These are phyloP conservation scores for Phytophthora rubi DNA, from an alignment of 352 stramenopile species.

Conservation along the genomic window DNA sequence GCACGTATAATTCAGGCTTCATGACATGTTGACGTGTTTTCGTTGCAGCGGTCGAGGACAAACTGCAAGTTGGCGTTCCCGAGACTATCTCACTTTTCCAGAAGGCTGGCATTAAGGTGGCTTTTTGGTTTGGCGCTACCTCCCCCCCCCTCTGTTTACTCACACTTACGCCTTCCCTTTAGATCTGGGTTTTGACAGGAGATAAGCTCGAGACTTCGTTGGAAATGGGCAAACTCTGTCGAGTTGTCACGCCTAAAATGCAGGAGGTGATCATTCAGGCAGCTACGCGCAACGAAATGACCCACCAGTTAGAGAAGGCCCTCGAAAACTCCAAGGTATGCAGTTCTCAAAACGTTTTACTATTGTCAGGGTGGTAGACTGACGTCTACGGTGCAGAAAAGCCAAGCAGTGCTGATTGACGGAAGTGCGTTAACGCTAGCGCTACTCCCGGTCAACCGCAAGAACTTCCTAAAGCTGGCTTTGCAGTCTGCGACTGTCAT, in stretches of 20 bases:
- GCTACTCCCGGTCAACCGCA: constrained; percentile 57
- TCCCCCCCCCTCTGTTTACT: too few relatives aligned
- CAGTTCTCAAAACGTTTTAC: background rate
- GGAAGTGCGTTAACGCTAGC: constrained; percentile 67
- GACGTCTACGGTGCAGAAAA: constrained; percentile 42
- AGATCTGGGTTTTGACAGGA: constrained; percentile 94
- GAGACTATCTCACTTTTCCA: constrained; percentile 91
- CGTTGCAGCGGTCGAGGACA: constrained; percentile 95
- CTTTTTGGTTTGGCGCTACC: constrained; percentile 3
- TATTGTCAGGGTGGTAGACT: background rate
- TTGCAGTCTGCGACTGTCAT: constrained; percentile 85
- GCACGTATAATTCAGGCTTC: background rate
- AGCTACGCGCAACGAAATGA: constrained; percentile 54
- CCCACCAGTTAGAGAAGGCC: constrained; percentile 54
- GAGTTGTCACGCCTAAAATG: constrained; percentile 85
- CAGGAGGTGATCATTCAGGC: constrained; percentile 74
- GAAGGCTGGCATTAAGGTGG: constrained; percentile 96
- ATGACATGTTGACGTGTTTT: background rate
- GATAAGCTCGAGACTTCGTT: constrained; percentile 99
- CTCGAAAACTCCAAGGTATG: constrained; percentile 52
- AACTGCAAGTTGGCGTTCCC: constrained; percentile 96
- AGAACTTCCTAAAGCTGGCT: constrained; percentile 73
- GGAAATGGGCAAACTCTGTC: constrained; percentile 96
- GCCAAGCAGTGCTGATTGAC: constrained; percentile 74
- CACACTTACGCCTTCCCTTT: background rate